Evolutionary conservation across 208 protist species (phyloP), one percentile per base, ranked within the genome.

Genomic region (Borovskyia barvae): DNA sequence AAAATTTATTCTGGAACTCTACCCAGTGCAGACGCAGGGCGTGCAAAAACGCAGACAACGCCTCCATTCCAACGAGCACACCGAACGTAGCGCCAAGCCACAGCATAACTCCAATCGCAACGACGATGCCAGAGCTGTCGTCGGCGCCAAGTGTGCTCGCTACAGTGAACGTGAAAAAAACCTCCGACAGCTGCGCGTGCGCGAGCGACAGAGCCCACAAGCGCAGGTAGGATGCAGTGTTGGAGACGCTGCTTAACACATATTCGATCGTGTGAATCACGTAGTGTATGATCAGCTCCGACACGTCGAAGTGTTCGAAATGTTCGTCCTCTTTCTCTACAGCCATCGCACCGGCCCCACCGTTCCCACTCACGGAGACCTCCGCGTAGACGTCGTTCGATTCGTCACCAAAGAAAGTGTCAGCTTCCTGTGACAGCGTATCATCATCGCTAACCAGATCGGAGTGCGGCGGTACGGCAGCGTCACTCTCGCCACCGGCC

Each of bases 251-350:
- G 48, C 97, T 94, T 6, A 99, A 90, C 28, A 98, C 90, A 72
- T 98, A 99, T 76, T 99, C 99, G 64, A 99, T 99, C 30, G 98
- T 99, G 78, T 99, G 97, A 63, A 99, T 99, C n/a, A 97, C 63
- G 69, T 99, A 96, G 69, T 99, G 85, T 47, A 99, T 94, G 24
- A 98, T 67, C 14, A 99, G 61, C 67, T 99, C 98, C 42, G 80
- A 77, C 14, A 98, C 77, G 41, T 97, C 86, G 63, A 98, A 97
- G 55, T 78, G 29, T 20, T 48, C 48, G 12, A 66, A 64, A 20
- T 73, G 58, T 9, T 71, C 67, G 36, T 80, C 62, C 48, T 79
- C 60, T 32, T 53, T 47, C 47, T 78, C 49, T 14, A 36, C 50
- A 5, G n/a, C 43, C 0, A n/a, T 30, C 2, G 28, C 46, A 2